A percentile compares a stretch with the other conserved stretches of the same genome.
phyloP scores from a whole-genome alignment of 768 basidiomycete species.

The Boletus subparvulus region DNA sequence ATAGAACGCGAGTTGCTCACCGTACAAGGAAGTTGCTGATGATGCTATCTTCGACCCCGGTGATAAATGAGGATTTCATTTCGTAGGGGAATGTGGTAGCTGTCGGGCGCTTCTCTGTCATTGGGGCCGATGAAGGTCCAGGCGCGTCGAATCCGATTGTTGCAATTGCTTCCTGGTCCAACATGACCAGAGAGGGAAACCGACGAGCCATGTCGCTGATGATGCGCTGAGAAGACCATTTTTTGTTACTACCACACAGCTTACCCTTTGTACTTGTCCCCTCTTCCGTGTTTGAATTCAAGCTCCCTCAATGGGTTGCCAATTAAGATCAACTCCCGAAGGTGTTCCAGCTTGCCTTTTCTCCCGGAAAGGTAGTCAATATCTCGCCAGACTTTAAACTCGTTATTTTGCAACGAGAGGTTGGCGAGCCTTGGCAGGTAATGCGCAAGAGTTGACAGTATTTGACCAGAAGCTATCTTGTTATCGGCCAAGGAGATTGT shows the following conservation, averaged over 20 bases:
- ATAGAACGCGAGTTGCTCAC: conserved; percentile 40
- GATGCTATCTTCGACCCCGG: conserved; percentile 65
- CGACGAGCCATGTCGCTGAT: conserved; percentile 75
- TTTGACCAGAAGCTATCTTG: conserved; percentile 57
- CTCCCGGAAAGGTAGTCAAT: conserved; percentile 60
- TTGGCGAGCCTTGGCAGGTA: conserved; percentile 81
- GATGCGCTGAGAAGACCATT: conserved; percentile 5
- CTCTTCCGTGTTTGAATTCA: conserved; percentile 55
- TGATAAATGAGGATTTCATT: conserved; percentile 72
- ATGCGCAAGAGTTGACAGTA: conserved; percentile 61
- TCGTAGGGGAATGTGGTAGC: conserved; percentile 77
- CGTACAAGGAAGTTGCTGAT: conserved; percentile 78
- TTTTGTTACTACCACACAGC: conserved; percentile 18
- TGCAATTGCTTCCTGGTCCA: conserved; percentile 79
- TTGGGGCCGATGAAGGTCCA: conserved; percentile 45
- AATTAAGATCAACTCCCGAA: conserved; percentile 70
- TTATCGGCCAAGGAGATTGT: conserved; percentile 86
- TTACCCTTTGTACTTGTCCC: conserved; percentile 68
- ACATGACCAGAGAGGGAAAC: conserved; percentile 77
- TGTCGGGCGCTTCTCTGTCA: conserved; percentile 42
- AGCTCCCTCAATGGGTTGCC: conserved; percentile 75
- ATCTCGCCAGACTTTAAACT: conserved; percentile 67
- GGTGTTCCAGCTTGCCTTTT: conserved; percentile 55
- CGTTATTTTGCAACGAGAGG: conserved; percentile 78
- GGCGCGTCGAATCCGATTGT: conserved; percentile 78